These are phyloP conservation scores for Cryomyces minteri DNA, from an alignment of 495 filamentous ascomycete genomes.

Conservation along the genomic window DNA sequence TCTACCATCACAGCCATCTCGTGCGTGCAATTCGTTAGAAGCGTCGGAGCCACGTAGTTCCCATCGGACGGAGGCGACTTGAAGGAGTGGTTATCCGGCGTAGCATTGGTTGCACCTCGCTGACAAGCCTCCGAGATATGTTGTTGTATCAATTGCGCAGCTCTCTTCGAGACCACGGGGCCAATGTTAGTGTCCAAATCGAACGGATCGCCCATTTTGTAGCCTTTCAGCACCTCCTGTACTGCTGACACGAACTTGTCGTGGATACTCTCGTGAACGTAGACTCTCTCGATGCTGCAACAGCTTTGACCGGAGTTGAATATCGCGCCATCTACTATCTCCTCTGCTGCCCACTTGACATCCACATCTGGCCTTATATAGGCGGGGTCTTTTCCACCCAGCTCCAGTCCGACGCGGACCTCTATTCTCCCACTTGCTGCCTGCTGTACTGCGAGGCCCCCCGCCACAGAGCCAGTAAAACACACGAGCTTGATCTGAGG, in stretches of 20 bases:
- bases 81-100: slow-evolving; percentile 66
- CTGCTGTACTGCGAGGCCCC: slow-evolving; percentile 68
- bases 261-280: slow-evolving; percentile 71
- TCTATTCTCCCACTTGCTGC: slow-evolving; percentile 56
- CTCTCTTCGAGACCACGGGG: slow-evolving; percentile 66
- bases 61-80: slow-evolving; percentile 44
- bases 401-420: slow-evolving; percentile 68
- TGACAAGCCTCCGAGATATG: slow-evolving; percentile 73
- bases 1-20: slow-evolving; percentile 83
- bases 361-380: slow-evolving; percentile 79
- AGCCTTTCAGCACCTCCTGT: slow-evolving; percentile 66
- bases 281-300: slow-evolving; percentile 82
- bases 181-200: slow-evolving; percentile 66
- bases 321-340: slow-evolving; percentile 82
- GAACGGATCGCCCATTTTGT: slow-evolving; percentile 75
- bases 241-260: slow-evolving; percentile 60
- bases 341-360: slow-evolving; percentile 72
- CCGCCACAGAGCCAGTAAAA: slow-evolving; percentile 86
- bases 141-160: slow-evolving; percentile 52
- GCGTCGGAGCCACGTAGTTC: slow-evolving; percentile 70
- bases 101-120: slow-evolving; percentile 70
- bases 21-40: slow-evolving; percentile 68
- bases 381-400: slow-evolving; percentile 86
- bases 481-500: slow-evolving; percentile 59
- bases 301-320: slow-evolving; percentile 98